Evolutionary conservation across 805 yeast species (phyloP), one percentile per base, ranked within the genome.

Genomic region (Candida qinlingensis): DNA sequence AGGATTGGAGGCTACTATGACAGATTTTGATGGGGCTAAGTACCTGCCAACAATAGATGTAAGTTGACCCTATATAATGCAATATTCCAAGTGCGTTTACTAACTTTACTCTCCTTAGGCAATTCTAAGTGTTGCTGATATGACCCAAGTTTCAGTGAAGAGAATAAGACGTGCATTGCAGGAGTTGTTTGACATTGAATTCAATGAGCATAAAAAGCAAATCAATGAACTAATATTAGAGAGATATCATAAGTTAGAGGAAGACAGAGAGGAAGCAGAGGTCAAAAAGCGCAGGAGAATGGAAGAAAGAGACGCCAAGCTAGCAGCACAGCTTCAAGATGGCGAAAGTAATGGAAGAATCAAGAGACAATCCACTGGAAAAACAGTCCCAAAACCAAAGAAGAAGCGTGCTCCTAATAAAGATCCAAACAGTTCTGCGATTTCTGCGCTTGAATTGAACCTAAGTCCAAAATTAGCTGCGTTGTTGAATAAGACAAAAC

Each of bases 91-190:
- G 19, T 19, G 19, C 19, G 19, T 19, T 19, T 19, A 19, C 19
- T 19, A 19, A 19, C 19, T 19, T 19, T 19, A 19, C 19, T 19
- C 19, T 19, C 19, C 19, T 19, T 39, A 80, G 86, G 89, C 95
- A 2, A 85, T 87, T 9, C 66, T 87, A 36, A 70, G 82, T 44
- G 90, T 80, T 6, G 79, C 91, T 1, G 85, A 87, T 57, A 71
- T 85, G 33, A 83, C 83, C 51, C 73, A 77, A 51, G 80, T 87
- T 12, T 79, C 91, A 0, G 89, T 85, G 6, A 85, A 84, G 63
- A 76, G 78, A 60, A 79, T 87, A 27, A 70, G 95, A 52, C 73
- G 75, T 50, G 92, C 91, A 0, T 59, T 87, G n/a, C 88, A 83
- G 60, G 86, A 79, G 52, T 69, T 87, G 33, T 85, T 81, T 57